These are phyloP conservation scores for Pelargonium myrrhifolium DNA, from an alignment of 441 rosid genomes.

Conservation along the genomic window DNA sequence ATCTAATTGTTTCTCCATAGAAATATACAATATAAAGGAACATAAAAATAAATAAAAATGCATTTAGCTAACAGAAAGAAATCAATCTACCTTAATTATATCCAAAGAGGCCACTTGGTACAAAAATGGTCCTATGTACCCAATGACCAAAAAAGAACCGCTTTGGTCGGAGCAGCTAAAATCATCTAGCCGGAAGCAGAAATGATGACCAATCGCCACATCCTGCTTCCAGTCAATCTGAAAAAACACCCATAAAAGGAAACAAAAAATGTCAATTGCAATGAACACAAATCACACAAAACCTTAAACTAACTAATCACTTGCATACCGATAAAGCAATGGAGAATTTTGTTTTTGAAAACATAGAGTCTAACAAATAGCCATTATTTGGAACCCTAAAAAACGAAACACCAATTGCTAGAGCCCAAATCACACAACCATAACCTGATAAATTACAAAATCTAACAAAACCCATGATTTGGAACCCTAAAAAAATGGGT, in stretches of 20 bases:
- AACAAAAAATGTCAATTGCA: neutral
- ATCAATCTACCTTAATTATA: neutral
- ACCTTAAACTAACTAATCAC: neutral
- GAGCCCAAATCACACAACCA: too few species aligned
- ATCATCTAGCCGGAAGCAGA: slow-evolving; percentile 18
- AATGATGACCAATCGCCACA: slow-evolving; percentile 9
- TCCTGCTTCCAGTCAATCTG: slow-evolving; percentile 3
- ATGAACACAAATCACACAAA: neutral
- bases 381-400: neutral
- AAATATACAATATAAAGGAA: too few species aligned
- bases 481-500: neutral
- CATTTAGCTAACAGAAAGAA: neutral
- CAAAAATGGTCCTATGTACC: neutral
- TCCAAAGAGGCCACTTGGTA: neutral
- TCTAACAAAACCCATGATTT: neutral
- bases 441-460: too few species aligned
- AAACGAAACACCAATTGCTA: neutral
- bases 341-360: too few species aligned
- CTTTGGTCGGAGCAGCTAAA: slow-evolving; percentile 9
- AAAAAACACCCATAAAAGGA: neutral
- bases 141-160: neutral
- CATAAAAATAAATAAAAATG: too few species aligned
- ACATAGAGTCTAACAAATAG: too few species aligned
- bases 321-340: neutral
- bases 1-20: too few species aligned